A percentile compares a stretch with the other conserved stretches of the same genome.
Conservation (phyloP, 768 basidiomycete genomes). For the Kwoniella dendrophila region DNA sequence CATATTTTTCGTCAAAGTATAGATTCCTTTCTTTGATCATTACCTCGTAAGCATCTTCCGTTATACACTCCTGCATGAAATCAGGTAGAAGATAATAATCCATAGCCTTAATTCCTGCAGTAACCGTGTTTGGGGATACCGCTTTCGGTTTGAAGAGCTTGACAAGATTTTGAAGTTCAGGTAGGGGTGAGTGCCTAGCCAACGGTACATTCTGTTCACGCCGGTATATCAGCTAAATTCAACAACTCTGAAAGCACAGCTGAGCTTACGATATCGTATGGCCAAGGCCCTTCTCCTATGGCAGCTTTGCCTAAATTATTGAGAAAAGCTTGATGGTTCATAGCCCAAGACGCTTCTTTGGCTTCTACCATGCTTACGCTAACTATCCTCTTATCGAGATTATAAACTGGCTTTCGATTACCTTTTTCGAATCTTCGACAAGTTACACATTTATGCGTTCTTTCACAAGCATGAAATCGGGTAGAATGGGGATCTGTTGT, state of each 20-base stretch:
- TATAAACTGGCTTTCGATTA: constrained; percentile 52
- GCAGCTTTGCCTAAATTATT: constrained; percentile 53
- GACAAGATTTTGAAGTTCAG: constrained; percentile 81
- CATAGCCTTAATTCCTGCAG: constrained; percentile 54
- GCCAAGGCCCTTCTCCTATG: constrained; percentile 48
- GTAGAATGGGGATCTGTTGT: constrained; percentile 57
- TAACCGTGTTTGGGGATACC: constrained; percentile 74
- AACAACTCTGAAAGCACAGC: neutral
- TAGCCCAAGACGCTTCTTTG: constrained; percentile 64
- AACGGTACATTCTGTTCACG: constrained; percentile 68
- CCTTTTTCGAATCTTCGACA: constrained; percentile 39
- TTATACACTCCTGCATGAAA: constrained; percentile 69
- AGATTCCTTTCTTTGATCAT: constrained; percentile 31
- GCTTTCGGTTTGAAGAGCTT: constrained; percentile 74
- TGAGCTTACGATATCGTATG: constrained; percentile 63
- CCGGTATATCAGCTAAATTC: neutral
- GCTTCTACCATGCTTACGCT: constrained; percentile 82
- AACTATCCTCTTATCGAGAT: constrained; percentile 61
- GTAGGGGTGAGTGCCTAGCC: constrained; percentile 81
- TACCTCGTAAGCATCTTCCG: constrained; percentile 41
- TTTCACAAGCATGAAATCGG: constrained; percentile 92
- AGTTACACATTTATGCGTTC: constrained; percentile 67
- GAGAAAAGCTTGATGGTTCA: constrained; percentile 61
- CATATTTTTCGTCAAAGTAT: constrained; percentile 23
- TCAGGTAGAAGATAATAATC: constrained; percentile 75